Conservation (phyloP, 2,329 filamentous ascomycete species). For the Hymenoscyphus salicellus region DNA sequence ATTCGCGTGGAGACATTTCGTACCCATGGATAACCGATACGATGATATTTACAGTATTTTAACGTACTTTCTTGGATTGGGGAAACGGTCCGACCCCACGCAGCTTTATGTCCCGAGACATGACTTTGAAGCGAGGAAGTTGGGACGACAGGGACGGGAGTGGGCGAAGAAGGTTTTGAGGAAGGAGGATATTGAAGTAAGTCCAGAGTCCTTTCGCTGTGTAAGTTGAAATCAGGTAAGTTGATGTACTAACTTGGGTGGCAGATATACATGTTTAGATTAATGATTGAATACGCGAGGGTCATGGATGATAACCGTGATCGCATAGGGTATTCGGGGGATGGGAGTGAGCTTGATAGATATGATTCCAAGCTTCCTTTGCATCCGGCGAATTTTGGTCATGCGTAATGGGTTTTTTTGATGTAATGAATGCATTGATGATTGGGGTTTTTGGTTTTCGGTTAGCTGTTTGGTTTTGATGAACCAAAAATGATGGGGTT, state of each 20-base stretch:
- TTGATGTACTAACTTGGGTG: slow-evolving; percentile 9
- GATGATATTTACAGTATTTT: slow-evolving; percentile 69
- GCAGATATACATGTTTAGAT: slow-evolving; percentile 58
- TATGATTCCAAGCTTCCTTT: slow-evolving; percentile 29
- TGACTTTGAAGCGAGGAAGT: slow-evolving; percentile 58
- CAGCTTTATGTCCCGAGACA: slow-evolving; percentile 39
- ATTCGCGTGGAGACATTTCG: slow-evolving; percentile 75
- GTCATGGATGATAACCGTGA: slow-evolving; percentile 40
- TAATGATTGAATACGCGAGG: slow-evolving; percentile 62
- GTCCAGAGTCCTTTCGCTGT: slow-evolving; percentile 39
- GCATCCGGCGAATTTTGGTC: slow-evolving; percentile 12
- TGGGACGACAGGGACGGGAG: slow-evolving; percentile 48
- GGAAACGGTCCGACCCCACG: slow-evolving; percentile 39
- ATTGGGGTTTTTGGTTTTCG: not conserved
- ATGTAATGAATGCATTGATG: not conserved
- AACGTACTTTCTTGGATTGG: slow-evolving; percentile 70
- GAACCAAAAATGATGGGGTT: not conserved
- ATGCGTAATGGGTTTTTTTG: not conserved
- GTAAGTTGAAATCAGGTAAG: too few species aligned
- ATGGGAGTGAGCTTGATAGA: slow-evolving; percentile 35
- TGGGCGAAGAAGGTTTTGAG: slow-evolving; percentile 55
- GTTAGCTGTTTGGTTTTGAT: not conserved
- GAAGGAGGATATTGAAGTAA: slow-evolving; percentile 69
- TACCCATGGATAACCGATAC: slow-evolving; percentile 74
- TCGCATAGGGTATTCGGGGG: slow-evolving; percentile 35